A percentile compares a stretch with the other conserved stretches of the same genome.
These are phyloP conservation scores for Colletotrichum sp. DNA, from an alignment of 2,329 filamentous ascomycete species.

Conservation along the genomic window DNA sequence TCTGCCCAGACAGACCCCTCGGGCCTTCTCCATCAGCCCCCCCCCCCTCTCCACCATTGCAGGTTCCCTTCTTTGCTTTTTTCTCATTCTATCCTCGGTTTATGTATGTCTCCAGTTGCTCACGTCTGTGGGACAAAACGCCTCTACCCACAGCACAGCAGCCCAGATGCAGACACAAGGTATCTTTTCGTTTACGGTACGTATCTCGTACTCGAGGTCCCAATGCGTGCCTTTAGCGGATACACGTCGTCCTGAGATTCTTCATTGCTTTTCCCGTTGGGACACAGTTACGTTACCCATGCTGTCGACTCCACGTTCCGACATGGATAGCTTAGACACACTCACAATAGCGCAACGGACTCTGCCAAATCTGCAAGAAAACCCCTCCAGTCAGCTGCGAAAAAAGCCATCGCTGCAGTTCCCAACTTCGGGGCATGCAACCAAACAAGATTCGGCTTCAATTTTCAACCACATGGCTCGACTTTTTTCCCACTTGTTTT, in stretches of 20 bases:
- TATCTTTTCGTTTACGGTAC: not conserved
- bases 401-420: not conserved
- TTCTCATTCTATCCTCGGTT: not conserved
- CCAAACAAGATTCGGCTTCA: not conserved
- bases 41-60: not conserved
- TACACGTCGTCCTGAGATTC: not conserved
- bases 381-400: not conserved
- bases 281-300: constrained; percentile 3
- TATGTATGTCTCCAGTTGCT: not conserved
- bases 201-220: not conserved
- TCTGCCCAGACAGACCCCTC: not conserved
- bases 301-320: constrained; percentile 11
- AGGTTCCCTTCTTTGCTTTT: not conserved
- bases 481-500: not conserved
- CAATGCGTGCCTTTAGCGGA: not conserved
- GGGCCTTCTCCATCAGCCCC: not conserved
- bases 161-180: not conserved
- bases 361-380: not conserved
- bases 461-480: not conserved
- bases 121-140: constrained; percentile 1
- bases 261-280: constrained; percentile 13
- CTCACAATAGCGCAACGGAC: not conserved
- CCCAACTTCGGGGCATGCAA: not conserved
- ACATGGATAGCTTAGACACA: constrained; percentile 10
- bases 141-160: not conserved